Evolutionary conservation across 352 stramenopile species (phyloP), one percentile per base, ranked within the genome.

Genomic region (Globisporangium polare): DNA sequence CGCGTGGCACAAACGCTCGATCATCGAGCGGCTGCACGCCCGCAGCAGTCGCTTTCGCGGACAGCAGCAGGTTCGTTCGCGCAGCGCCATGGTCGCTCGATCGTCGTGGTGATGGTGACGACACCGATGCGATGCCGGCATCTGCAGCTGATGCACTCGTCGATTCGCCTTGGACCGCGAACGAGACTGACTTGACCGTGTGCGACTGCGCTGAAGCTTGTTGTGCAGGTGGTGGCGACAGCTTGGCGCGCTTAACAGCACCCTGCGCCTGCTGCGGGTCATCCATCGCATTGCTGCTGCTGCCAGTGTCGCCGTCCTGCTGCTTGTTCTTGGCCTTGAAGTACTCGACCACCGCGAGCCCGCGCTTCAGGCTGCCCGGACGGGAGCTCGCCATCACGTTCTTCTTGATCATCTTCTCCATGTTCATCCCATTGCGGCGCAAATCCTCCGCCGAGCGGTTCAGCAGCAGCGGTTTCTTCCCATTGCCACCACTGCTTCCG

Each of bases 381-480:
- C 80, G 75, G 5, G 77, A 75, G 39, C 71, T 66, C 58, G 65
- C 72, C 22, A 82, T 54, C 31, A 91, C 80, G 64, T 93, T 93
- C 60, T 90, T 91, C 68, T 90, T 80, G 66, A 93, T 88, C 83
- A 93, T 93, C 53, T 90, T 90, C 69, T 93, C 83, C 80, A 91
- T 91, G 62, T 89, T 93, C 37, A 90, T 52, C 17, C 72, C 71
- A 67, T 75, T 91, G 50, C 81, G 83, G 0, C 83, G 80, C 61
- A 74, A 15, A 18, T 92, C 71, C 20, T 89, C 75, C 2, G 68
- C 84, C 17, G 62, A 60, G 17, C 65, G 65, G 53, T 59, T 66
- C 64, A 67, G 29, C 43, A 65, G 24, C 41, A 60, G 29, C 12
- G 58, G 63, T 51, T 69, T 60, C 58, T 69, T 66, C 12, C 60